These are phyloP conservation scores for Amanita subjunquillea DNA, from an alignment of 768 basidiomycete genomes.

Conservation along the genomic window DNA sequence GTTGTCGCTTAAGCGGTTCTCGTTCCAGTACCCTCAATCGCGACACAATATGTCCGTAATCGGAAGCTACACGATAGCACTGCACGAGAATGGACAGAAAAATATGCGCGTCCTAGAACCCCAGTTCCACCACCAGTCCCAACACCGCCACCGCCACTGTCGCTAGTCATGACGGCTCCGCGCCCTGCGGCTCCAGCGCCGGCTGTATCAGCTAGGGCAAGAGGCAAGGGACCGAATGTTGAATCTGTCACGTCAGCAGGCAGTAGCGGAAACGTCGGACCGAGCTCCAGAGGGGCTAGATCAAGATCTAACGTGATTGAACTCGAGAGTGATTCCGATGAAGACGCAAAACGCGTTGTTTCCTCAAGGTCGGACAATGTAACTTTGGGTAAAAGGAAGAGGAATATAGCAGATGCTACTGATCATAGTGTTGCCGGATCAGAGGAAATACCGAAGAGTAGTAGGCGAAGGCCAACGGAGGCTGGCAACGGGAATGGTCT, in stretches of 20 bases:
- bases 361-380: not conserved
- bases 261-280: not conserved
- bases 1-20: not conserved
- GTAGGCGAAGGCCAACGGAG: not conserved
- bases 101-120: slow-evolving; percentile 48
- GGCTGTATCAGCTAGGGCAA: slow-evolving; percentile 22
- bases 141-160: slow-evolving; percentile 16
- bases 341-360: slow-evolving; percentile 9
- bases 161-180: slow-evolving; percentile 10
- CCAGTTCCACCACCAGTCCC: slow-evolving; percentile 9
- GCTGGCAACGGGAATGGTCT: not conserved
- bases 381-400: slow-evolving; percentile 26
- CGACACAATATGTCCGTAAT: slow-evolving; percentile 55
- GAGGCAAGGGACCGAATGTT: slow-evolving; percentile 2
- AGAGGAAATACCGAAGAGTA: slow-evolving; percentile 11
- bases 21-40: slow-evolving; percentile 54
- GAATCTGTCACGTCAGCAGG: not conserved
- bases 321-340: slow-evolving; percentile 20
- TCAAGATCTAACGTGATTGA: slow-evolving; percentile 2
- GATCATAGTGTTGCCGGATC: slow-evolving; percentile 14
- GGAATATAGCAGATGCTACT: slow-evolving; percentile 10
- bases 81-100: slow-evolving; percentile 68
- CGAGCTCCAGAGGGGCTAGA: not conserved
- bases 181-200: slow-evolving; percentile 10
- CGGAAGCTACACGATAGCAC: slow-evolving; percentile 65